Conservation (phyloP, 2,329 filamentous ascomycete genomes). For the Cadophora sp. region DNA sequence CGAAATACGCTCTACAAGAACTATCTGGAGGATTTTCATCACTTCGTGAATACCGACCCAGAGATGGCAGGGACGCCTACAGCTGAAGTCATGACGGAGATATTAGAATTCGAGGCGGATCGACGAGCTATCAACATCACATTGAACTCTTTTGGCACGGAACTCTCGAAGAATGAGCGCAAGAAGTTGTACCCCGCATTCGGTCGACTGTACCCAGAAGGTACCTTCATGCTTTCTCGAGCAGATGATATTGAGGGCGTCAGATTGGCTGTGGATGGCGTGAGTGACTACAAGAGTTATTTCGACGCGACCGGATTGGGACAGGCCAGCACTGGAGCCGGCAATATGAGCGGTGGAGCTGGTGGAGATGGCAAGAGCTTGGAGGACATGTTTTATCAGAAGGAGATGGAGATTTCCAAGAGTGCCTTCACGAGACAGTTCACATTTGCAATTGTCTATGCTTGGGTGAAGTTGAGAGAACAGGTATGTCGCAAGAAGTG, state of each 20-base stretch:
- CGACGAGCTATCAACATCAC: conserved; percentile 98
- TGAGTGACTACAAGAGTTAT: conserved; percentile 92
- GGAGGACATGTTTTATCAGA: conserved; percentile 98
- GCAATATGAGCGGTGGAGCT: conserved; percentile 85
- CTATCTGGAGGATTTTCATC: conserved; percentile 96
- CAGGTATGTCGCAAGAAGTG: conserved; percentile 68
- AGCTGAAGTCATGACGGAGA: conserved; percentile 92
- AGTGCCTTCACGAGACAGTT: conserved; percentile 95
- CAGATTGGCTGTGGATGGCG: conserved; percentile 88
- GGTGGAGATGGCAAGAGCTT: conserved; percentile 85
- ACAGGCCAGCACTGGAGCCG: conserved; percentile 73
- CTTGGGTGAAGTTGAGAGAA: conserved; percentile 96
- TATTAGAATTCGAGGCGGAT: conserved; percentile 96
- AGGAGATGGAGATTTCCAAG: conserved; percentile 99
- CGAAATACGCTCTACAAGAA: conserved; percentile 99
- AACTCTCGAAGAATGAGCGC: conserved; percentile 89
- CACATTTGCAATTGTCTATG: conserved; percentile 92
- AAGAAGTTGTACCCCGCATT: conserved; percentile 96
- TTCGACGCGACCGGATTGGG: conserved; percentile 90
- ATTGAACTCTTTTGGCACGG: conserved; percentile 96
- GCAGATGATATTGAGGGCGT: conserved; percentile 97
- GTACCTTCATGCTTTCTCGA: conserved; percentile 90
- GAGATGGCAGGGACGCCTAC: conserved; percentile 90
- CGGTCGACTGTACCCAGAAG: conserved; percentile 90
- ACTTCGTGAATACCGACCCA: conserved; percentile 88